Evolutionary conservation across 1,284 basidiomycete species (phyloP), one percentile per base, ranked within the genome.

Genomic region (Anthracocystis walkeri): DNA sequence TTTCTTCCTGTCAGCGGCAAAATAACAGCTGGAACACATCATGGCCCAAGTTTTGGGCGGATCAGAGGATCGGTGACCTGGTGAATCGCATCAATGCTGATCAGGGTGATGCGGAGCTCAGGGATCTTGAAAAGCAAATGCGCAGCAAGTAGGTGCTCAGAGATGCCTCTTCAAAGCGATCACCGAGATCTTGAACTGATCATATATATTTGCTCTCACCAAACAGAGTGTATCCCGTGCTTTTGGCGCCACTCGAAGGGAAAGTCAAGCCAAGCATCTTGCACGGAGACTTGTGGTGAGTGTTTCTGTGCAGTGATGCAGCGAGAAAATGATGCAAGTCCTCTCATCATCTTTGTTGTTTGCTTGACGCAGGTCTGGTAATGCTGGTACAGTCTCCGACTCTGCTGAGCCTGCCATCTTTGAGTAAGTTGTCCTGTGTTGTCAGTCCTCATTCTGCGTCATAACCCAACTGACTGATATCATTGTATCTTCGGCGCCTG

Each of bases 201-300:
- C 25, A 16, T 18, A 29, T 8, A 23, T n/a, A 1, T 21, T 5
- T 25, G 44, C 7, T 2, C 10, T 20, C 7, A 23, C 10, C 11
- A n/a, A 6, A 41, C 33, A 68, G 71, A 23, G 65, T 74, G 8
- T 74, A 74, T 33, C 71, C 62, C 6, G 50, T 74, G 4, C 51
- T 74, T 8, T 53, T 74, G 2, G 57, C 54, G 5, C 65, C 66
- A n/a, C 59, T 74, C 7, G 66, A 74, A 54, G 71, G 65, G n/a
- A 74, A 63, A 27, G 58, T 74, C 35, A 58, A 59, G 53, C 65
- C 71, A 21, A 57, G 57, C 42, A 69, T 74, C 27, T 35, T 74
- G 38, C 71, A 74, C 41, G 71, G 71, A n/a, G 66, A 74, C 45
- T 49, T 74, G n/a, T 74, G 71, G 71, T 72, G 21, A 60, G 69